Percentiles rank a stretch among this genome's conserved stretches.
Conservation (phyloP, 2,329 filamentous ascomycete genomes). For the Colletotrichum gigasporum region DNA sequence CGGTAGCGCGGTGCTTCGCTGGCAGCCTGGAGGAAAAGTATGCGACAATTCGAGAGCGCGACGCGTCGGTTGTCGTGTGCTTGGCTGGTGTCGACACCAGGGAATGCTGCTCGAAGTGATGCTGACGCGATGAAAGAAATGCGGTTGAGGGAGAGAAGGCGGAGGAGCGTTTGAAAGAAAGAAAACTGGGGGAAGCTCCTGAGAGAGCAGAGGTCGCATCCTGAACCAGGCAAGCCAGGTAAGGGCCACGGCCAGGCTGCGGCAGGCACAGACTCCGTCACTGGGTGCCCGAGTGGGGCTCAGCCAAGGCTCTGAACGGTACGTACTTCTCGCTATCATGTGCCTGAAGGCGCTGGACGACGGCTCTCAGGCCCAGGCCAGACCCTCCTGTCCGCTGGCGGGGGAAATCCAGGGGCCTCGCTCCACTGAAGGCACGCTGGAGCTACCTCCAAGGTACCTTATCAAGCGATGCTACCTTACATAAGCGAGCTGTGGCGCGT, state of each 20-base stretch:
- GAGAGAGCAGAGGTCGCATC: slow-evolving; percentile 29
- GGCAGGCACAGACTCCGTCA: slow-evolving; percentile 27
- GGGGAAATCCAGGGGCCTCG: slow-evolving; percentile 15
- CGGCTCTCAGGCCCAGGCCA: slow-evolving; percentile 4
- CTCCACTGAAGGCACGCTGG: slow-evolving; percentile 2
- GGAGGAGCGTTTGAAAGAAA: slow-evolving; percentile 24
- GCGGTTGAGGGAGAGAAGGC: not conserved
- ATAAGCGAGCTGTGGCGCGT: slow-evolving; percentile 15
- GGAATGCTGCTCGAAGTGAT: not conserved
- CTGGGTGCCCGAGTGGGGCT: slow-evolving; percentile 21
- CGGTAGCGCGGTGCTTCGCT: slow-evolving; percentile 7
- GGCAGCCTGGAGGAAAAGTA: not conserved
- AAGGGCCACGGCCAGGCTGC: slow-evolving; percentile 23
- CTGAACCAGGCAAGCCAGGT: slow-evolving; percentile 23
- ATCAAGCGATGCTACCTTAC: not conserved
- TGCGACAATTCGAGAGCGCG: not conserved
- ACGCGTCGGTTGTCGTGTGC: slow-evolving; percentile 14
- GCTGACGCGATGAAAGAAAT: slow-evolving; percentile 24
- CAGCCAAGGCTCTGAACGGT: not conserved
- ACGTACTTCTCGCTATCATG: slow-evolving; percentile 10
- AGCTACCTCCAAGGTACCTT: not conserved
- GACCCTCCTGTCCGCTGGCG: not conserved
- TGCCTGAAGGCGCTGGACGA: not conserved
- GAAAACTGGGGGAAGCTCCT: slow-evolving; percentile 33
- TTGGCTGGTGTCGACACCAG: slow-evolving; percentile 1